Evolutionary conservation across 192 early-diverging fungal species (phyloP).

Genomic region (Blastocladiella britannica): DNA sequence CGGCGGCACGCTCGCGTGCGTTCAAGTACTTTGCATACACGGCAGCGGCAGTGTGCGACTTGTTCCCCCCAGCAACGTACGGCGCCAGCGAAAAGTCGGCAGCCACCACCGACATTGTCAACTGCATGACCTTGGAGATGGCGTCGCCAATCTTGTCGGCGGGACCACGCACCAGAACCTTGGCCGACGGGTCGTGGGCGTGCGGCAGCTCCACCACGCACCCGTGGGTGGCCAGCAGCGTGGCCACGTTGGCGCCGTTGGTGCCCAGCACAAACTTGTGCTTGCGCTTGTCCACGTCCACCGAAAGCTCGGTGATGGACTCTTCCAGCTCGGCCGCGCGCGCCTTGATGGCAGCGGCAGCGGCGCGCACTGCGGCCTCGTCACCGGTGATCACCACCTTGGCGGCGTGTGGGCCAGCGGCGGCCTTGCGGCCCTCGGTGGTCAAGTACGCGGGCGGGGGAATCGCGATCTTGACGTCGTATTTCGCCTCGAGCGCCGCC

Average conservation of each 20-base stretch:
- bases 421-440: slow-evolving; percentile 12
- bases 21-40: too few species aligned
- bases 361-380: slow-evolving; percentile 39
- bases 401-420: slow-evolving; percentile 12
- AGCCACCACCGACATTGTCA: too few species aligned
- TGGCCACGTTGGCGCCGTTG: slow-evolving; percentile 51
- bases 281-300: slow-evolving; percentile 71
- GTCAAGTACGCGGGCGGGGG: slow-evolving; percentile 33
- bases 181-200: slow-evolving; percentile 42
- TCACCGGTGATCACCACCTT: slow-evolving; percentile 70
- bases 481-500: slow-evolving; percentile 33
- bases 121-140: too few species aligned
- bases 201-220: slow-evolving; percentile 70
- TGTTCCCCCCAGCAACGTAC: too few species aligned
- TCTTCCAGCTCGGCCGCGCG: slow-evolving; percentile 39
- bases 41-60: too few species aligned
- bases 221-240: slow-evolving; percentile 66
- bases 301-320: slow-evolving; percentile 36
- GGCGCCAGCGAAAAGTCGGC: too few species aligned
- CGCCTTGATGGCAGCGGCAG: slow-evolving; percentile 35
- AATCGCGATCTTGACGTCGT: slow-evolving; percentile 53
- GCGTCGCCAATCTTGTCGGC: slow-evolving; percentile 43
- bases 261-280: slow-evolving; percentile 78
- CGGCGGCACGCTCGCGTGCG: too few species aligned
- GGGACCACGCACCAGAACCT: slow-evolving; percentile 61